These are phyloP conservation scores for Lophiostoma macrostomum DNA, from an alignment of 495 filamentous ascomycete genomes.

Conservation along the genomic window DNA sequence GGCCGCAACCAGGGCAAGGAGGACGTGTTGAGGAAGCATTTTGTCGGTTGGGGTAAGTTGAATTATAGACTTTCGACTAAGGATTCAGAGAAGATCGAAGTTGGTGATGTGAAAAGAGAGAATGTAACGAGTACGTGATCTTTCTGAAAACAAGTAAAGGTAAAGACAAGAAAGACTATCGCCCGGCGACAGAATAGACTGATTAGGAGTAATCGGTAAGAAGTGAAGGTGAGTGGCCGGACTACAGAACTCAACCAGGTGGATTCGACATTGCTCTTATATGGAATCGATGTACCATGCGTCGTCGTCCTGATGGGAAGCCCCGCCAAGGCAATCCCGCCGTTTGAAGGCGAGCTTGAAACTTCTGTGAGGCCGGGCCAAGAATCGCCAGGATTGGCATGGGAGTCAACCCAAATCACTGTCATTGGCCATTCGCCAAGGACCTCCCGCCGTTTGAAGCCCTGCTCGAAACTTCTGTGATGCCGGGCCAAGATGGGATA, in stretches of 20 bases:
- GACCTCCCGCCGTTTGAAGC: slow-evolving; percentile 13
- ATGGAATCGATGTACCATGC: slow-evolving; percentile 1
- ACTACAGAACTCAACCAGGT: slow-evolving; percentile 22
- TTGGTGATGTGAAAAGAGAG: slow-evolving; percentile 1
- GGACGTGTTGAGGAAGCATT: slow-evolving; percentile 34
- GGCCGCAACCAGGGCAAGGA: slow-evolving; percentile 26
- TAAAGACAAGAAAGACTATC: slow-evolving; percentile 20
- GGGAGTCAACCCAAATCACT: slow-evolving; percentile 2
- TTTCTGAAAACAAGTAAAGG: slow-evolving; percentile 14
- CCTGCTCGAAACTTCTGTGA: slow-evolving; percentile 26
- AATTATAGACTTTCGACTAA: slow-evolving; percentile 22
- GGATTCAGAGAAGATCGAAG: slow-evolving; percentile 5
- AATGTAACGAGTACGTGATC: slow-evolving; percentile 20
- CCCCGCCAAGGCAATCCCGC: slow-evolving; percentile 26
- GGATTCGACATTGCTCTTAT: slow-evolving; percentile 10
- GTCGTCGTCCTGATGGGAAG: not conserved
- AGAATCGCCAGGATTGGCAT: slow-evolving; percentile 10
- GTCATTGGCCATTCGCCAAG: slow-evolving; percentile 12
- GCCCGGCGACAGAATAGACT: slow-evolving; percentile 26
- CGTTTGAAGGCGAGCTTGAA: slow-evolving; percentile 30
- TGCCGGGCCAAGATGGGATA: slow-evolving; percentile 20
- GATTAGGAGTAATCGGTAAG: slow-evolving; percentile 12
- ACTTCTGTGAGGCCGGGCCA: slow-evolving; percentile 35
- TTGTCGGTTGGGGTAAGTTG: slow-evolving; percentile 17
- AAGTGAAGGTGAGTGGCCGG: slow-evolving; percentile 32